Evolutionary conservation across 768 basidiomycete species (phyloP).

Genomic region (Sarcomyxa edulis): DNA sequence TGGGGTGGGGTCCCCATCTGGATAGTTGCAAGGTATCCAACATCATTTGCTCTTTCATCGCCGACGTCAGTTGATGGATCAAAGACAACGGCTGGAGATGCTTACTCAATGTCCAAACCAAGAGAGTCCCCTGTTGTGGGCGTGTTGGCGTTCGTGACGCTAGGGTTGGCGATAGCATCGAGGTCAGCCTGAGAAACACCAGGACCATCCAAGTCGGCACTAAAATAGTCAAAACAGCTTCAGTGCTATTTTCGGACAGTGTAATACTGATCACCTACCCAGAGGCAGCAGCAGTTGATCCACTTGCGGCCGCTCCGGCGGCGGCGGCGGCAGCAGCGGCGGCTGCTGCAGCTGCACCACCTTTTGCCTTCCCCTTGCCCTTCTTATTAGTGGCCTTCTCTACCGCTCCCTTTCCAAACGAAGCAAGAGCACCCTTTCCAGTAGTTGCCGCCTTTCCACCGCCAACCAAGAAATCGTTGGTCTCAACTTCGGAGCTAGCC

Average conservation of each 20-base stretch:
- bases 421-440: too few relatives aligned
- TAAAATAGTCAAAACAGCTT: too few relatives aligned
- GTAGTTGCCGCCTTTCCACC: too few relatives aligned
- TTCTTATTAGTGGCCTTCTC: conserved; percentile 10
- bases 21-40: conserved; percentile 50
- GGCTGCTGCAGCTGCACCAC: too few relatives aligned
- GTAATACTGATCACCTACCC: conserved; percentile 19
- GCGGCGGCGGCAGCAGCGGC: conserved; percentile 8
- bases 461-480: too few relatives aligned
- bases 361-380: conserved; percentile 2
- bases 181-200: conserved; percentile 4
- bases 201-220: conserved; percentile 3
- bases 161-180: conserved; percentile 1
- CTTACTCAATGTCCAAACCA: conserved; percentile 68
- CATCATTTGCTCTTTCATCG: conserved; percentile 31
- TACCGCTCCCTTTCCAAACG: too few relatives aligned
- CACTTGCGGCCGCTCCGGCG: conserved; percentile 21
- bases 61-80: conserved; percentile 3
- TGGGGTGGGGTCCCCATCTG: conserved; percentile 64
- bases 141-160: conserved; percentile 17
- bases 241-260: too few relatives aligned
- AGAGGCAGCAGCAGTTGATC: conserved; percentile 11
- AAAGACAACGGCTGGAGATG: background rate
- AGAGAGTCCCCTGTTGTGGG: conserved; percentile 47
- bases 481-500: conserved; percentile 1